Conservation (phyloP, 371 early-diverging fungal genomes). For the Conidiobolus incongruus region DNA sequence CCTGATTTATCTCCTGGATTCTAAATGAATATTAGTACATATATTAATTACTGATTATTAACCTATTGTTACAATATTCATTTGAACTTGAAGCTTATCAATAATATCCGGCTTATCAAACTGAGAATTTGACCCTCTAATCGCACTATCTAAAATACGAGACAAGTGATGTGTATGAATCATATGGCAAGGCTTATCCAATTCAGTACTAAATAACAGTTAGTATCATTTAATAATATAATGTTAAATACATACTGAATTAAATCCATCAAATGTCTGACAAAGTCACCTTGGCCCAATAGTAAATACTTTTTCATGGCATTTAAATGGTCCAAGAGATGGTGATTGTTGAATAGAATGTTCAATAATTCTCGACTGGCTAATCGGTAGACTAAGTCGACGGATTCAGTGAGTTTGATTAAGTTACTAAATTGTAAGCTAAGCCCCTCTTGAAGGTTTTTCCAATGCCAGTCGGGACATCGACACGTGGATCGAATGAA, state of each 20-base stretch:
- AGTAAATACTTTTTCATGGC: slow-evolving; percentile 79
- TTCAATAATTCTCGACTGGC: slow-evolving; percentile 49
- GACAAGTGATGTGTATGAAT: slow-evolving; percentile 77
- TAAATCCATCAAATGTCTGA: slow-evolving; percentile 64
- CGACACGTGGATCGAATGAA: slow-evolving; percentile 74
- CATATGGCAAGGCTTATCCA: slow-evolving; percentile 47
- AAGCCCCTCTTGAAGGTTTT: slow-evolving; percentile 9
- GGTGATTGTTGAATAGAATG: slow-evolving; percentile 46
- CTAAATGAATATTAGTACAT: neutral
- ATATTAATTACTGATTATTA: neutral
- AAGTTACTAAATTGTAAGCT: too few species aligned
- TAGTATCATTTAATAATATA: neutral
- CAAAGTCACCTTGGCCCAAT: slow-evolving; percentile 90
- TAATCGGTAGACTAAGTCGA: slow-evolving; percentile 42
- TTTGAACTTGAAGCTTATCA: slow-evolving; percentile 48
- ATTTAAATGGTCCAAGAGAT: slow-evolving; percentile 57
- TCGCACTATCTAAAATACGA: slow-evolving; percentile 59
- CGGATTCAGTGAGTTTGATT: slow-evolving; percentile 14
- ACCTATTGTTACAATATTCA: slow-evolving; percentile 23
- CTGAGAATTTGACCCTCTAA: slow-evolving; percentile 79
- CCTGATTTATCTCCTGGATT: slow-evolving; percentile 47
- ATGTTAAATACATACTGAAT: slow-evolving; percentile 31
- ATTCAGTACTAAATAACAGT: slow-evolving; percentile 18
- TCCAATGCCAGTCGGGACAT: slow-evolving; percentile 28
- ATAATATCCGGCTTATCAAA: slow-evolving; percentile 60